Evolutionary conservation across 2,329 filamentous ascomycete genomes (phyloP), one percentile per base, ranked within the genome.

Genomic region (Curvularia sp.): DNA sequence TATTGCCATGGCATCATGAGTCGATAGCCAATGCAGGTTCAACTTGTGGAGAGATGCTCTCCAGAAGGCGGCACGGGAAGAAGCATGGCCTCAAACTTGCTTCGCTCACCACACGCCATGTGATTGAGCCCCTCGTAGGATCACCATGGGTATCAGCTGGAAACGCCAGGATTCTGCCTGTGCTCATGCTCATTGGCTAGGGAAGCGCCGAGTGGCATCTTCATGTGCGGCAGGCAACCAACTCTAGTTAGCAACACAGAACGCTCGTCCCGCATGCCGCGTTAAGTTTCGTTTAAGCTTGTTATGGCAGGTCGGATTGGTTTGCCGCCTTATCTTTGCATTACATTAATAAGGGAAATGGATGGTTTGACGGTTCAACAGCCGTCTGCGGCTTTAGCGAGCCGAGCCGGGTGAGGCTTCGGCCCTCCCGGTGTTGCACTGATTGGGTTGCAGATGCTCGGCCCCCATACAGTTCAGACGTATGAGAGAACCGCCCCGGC

Each of bases 1-100:
- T 46, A 57, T 57, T 38, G 38, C 48, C 54, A 57, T 57, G 25
- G 23, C 39, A 39, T 13, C n/a, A 45, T 15, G 18, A n/a, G n/a
- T 43, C 18, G 9, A 21, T 21, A 10, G 38, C 18, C 21, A 19
- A 41, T 12, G 12, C 18, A 21, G 8, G 38, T 21, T 10, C 21
- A 3, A 41, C 5, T 5, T 23, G 18, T 41, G 38, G 38, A 41
- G 38, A 41, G 21, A 19, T 21, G 38, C 38, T 21, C 4, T 41
- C 19, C 21, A 41, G 18, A 12, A 23, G 8, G 38, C 38, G 19
- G 38, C 38, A 21, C 38, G 9, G 38, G 21, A 9, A 18, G 5
- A 10, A 23, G 38, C 19, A 21, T 41, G 21, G 38, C 38, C 38
- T 41, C 38, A 23, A 23, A 13, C 18, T 5, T 41, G 38, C 21